A percentile compares a stretch with the other conserved stretches of the same genome.
Conservation (phyloP, 495 filamentous ascomycete species). For the Usnea hakonensis region DNA sequence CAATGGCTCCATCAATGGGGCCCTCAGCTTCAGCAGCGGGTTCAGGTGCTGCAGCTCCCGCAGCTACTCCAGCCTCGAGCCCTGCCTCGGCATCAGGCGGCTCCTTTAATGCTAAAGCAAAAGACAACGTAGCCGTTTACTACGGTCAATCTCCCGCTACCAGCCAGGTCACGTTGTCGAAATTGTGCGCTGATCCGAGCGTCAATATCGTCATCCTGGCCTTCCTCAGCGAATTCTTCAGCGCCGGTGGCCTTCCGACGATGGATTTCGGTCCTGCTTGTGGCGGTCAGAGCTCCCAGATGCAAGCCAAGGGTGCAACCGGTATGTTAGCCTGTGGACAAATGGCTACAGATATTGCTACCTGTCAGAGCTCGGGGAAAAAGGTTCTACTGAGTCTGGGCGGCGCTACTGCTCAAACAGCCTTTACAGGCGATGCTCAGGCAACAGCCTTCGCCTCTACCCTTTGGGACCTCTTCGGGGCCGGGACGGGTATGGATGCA, state of each 20-base stretch:
- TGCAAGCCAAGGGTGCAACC: constrained; percentile 16
- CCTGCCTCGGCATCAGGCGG: constrained; percentile 6
- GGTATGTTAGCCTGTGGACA: constrained; percentile 36
- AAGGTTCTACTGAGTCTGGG: constrained; percentile 45
- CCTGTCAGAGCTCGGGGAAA: constrained; percentile 44
- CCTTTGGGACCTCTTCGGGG: constrained; percentile 49
- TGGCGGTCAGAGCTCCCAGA: constrained; percentile 20
- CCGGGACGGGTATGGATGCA: constrained; percentile 27
- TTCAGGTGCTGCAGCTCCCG: constrained; percentile 1
- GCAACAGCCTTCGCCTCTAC: constrained; percentile 41
- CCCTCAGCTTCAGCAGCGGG: background rate
- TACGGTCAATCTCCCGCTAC: constrained; percentile 22
- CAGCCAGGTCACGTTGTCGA: constrained; percentile 13
- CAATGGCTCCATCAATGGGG: background rate
- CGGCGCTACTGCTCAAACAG: constrained; percentile 35
- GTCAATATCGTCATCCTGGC: constrained; percentile 47
- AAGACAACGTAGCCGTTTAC: constrained; percentile 24
- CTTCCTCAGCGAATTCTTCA: constrained; percentile 41
- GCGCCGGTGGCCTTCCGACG: constrained; percentile 25
- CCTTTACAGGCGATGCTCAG: constrained; percentile 34
- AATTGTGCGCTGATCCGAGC: constrained; percentile 27
- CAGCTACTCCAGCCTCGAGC: background rate
- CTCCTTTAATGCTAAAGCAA: constrained; percentile 12
- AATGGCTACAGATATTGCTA: constrained; percentile 39
- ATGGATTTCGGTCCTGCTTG: constrained; percentile 28